phyloP scores from a whole-genome alignment of 169 alveolate genomes.

The Sarcocystis neurona region DNA sequence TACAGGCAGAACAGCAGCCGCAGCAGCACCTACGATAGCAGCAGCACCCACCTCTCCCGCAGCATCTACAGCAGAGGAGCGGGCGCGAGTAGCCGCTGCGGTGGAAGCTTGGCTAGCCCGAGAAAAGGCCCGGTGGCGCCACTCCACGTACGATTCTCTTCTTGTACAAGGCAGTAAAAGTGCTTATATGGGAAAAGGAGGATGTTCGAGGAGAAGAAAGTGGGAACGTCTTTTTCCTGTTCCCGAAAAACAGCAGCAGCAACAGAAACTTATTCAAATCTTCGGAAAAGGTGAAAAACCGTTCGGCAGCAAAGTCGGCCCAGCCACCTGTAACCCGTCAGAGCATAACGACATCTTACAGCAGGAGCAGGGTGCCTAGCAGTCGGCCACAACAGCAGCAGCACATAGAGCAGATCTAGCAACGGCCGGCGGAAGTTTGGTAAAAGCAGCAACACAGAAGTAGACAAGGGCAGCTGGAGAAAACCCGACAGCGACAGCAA shows the following conservation, averaged over 20 bases:
- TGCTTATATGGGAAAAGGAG: not conserved
- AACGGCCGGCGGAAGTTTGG: too few relatives aligned
- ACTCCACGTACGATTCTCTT: not conserved
- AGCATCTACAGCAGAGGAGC: not conserved
- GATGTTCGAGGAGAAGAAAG: not conserved
- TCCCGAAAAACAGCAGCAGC: not conserved
- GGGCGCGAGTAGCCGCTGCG: not conserved
- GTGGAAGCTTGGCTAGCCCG: constrained; percentile 12
- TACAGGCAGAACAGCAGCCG: not conserved
- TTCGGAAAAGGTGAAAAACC: too few relatives aligned
- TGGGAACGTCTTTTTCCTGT: constrained; percentile 18
- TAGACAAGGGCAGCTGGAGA: too few relatives aligned
- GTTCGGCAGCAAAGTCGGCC: too few relatives aligned
- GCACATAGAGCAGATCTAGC: too few relatives aligned
- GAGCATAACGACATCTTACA: too few relatives aligned
- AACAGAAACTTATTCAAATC: too few relatives aligned
- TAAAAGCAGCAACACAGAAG: too few relatives aligned
- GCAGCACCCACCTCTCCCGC: not conserved
- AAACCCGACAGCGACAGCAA: too few relatives aligned
- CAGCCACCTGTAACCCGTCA: too few relatives aligned
- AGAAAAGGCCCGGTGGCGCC: not conserved
- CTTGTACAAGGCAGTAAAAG: not conserved
- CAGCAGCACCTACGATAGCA: not conserved
- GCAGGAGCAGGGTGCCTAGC: too few relatives aligned
- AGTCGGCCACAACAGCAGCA: too few relatives aligned